These are phyloP conservation scores for Drosera spatulata DNA, from an alignment of 179 eudicot genomes.

Conservation along the genomic window DNA sequence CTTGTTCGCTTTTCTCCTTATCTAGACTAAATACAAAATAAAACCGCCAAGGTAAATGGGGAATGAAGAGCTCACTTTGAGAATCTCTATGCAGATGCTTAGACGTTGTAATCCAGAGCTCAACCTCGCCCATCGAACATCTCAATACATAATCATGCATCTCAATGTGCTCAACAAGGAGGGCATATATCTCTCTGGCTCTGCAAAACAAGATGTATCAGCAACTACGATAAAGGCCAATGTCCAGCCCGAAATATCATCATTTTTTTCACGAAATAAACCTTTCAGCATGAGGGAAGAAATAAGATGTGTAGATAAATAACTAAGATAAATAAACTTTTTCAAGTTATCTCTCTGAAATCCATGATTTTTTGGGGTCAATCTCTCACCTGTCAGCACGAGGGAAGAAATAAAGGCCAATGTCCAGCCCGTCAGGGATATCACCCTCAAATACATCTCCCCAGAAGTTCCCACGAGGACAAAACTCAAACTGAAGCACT, in stretches of 20 bases:
- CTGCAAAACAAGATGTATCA: conserved; percentile 13
- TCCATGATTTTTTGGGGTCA: no score
- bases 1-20: no score
- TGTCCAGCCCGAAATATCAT: neutral
- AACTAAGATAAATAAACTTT: no score
- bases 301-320: no score
- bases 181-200: conserved; percentile 10
- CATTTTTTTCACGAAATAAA: conserved; percentile 1
- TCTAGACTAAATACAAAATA: no score
- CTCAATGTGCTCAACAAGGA: conserved; percentile 20
- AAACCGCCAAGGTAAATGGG: no score
- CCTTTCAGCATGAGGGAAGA: conserved; percentile 13
- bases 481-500: conserved; percentile 19
- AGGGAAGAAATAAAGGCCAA: conserved; percentile 42
- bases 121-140: conserved; percentile 20
- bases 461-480: conserved; percentile 16
- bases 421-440: conserved; percentile 27
- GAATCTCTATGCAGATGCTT: conserved; percentile 17
- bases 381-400: no score
- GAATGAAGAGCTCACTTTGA: conserved; percentile 21
- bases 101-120: conserved; percentile 36
- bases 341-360: no score
- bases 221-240: neutral
- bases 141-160: conserved; percentile 18
- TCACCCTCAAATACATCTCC: conserved; percentile 17